Conservation (phyloP, 1,284 basidiomycete genomes). For the Ganoderma resinaceum region DNA sequence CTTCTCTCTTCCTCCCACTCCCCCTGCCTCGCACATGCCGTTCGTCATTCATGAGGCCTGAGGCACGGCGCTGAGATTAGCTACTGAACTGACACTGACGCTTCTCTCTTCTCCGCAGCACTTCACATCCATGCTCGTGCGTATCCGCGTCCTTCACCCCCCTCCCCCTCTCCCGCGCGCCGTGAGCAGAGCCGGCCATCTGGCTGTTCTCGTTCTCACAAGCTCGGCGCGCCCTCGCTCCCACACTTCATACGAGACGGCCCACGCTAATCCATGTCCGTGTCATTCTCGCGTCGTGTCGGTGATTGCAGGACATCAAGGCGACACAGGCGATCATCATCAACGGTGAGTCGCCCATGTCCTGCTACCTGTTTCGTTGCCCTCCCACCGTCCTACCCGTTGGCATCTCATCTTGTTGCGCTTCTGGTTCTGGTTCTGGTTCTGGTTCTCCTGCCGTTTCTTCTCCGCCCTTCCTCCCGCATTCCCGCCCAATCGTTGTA, state of each 20-base stretch:
- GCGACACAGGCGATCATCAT: conserved; percentile 79
- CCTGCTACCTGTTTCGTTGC: too few relatives aligned
- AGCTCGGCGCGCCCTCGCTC: neutral
- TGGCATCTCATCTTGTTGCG: neutral
- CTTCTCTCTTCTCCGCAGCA: conserved; percentile 52
- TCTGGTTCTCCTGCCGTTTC: neutral
- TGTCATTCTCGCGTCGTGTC: neutral
- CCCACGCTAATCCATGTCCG: neutral
- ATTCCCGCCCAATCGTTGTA: too few relatives aligned
- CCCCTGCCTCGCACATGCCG: neutral
- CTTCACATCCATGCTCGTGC: conserved; percentile 78
- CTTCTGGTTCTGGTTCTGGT: neutral
- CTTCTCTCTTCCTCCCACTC: neutral
- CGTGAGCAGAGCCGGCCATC: neutral
- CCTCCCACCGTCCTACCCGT: too few relatives aligned
- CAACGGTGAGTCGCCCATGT: conserved; percentile 55
- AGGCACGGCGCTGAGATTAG: neutral
- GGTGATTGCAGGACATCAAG: conserved; percentile 61
- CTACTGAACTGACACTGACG: neutral
- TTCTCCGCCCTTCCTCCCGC: neutral
- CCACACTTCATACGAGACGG: neutral
- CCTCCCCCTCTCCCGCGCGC: too few relatives aligned
- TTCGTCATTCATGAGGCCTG: too few relatives aligned
- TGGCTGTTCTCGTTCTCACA: neutral
- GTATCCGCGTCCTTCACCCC: conserved; percentile 70